phyloP scores from a whole-genome alignment of 805 yeast species.

The Citeromyces nyonsensis region DNA sequence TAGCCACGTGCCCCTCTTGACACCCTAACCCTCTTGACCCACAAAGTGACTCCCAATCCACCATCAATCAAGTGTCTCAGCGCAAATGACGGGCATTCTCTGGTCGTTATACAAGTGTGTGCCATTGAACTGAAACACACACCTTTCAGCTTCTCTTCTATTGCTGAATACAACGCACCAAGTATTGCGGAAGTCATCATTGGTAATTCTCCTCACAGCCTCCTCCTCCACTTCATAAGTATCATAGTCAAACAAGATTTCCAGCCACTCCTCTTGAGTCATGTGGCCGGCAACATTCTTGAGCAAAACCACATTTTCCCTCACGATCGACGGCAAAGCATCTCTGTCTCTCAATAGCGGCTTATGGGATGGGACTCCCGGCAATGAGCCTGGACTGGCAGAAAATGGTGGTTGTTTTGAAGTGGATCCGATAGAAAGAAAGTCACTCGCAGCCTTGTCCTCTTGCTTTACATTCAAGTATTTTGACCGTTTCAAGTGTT shows the following conservation, averaged over 20 bases:
- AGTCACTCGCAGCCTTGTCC: neutral
- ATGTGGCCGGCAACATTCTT: slow-evolving; percentile 31
- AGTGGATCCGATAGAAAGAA: neutral
- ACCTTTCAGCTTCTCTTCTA: slow-evolving; percentile 27
- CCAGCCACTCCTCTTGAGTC: slow-evolving; percentile 16
- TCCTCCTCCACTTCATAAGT: slow-evolving; percentile 14
- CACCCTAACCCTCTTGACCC: too few species aligned
- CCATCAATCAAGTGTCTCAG: slow-evolving; percentile 13
- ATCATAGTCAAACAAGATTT: slow-evolving; percentile 32
- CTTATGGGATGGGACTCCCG: neutral
- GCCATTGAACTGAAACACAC: slow-evolving; percentile 39
- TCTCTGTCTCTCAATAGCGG: neutral
- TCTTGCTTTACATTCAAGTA: slow-evolving; percentile 1
- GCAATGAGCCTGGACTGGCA: neutral
- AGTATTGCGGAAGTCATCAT: slow-evolving; percentile 5
- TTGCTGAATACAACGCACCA: slow-evolving; percentile 29
- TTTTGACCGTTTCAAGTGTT: slow-evolving; percentile 6
- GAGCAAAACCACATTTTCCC: slow-evolving; percentile 19
- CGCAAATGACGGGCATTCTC: slow-evolving; percentile 12
- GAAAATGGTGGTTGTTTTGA: neutral
- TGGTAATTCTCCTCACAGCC: slow-evolving; percentile 5
- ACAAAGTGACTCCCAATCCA: neutral
- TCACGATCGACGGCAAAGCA: slow-evolving; percentile 6
- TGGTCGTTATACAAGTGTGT: slow-evolving; percentile 12
- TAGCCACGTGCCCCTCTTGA: too few species aligned